A percentile compares a stretch with the other conserved stretches of the same genome.
Evolutionary conservation across 768 basidiomycete genomes (phyloP).

Genomic region (Boletellus ananas): DNA sequence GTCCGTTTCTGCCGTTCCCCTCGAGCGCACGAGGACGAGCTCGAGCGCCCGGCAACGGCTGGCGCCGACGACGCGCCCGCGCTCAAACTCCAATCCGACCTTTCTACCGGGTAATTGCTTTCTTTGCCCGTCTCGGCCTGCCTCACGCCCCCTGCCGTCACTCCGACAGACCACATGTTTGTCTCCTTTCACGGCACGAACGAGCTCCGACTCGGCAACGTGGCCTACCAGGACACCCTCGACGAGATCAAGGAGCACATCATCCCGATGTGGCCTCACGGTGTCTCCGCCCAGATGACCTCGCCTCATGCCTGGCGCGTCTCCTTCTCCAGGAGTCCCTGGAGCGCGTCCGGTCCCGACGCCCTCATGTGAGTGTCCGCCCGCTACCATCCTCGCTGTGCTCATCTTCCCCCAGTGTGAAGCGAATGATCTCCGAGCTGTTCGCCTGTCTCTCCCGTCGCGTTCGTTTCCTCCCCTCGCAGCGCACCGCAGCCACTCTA

Average conservation of each 20-base stretch:
- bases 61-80: slow-evolving; percentile 31
- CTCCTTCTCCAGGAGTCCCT: slow-evolving; percentile 64
- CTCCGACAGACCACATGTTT: slow-evolving; percentile 61
- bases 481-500: slow-evolving; percentile 9
- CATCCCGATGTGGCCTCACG: slow-evolving; percentile 65
- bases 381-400: background rate
- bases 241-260: slow-evolving; percentile 57
- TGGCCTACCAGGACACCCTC: slow-evolving; percentile 50
- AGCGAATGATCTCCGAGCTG: slow-evolving; percentile 55
- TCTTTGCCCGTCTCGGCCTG: slow-evolving; percentile 19
- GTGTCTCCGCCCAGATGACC: slow-evolving; percentile 42
- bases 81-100: slow-evolving; percentile 35
- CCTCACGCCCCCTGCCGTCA: slow-evolving; percentile 20
- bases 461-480: slow-evolving; percentile 36
- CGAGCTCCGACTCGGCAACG: slow-evolving; percentile 49
- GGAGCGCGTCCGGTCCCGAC: slow-evolving; percentile 57
- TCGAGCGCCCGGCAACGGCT: slow-evolving; percentile 35
- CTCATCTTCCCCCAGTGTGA: slow-evolving; percentile 44
- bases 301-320: slow-evolving; percentile 51
- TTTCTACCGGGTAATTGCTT: slow-evolving; percentile 28
- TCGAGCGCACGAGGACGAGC: slow-evolving; percentile 41
- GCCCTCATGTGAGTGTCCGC: slow-evolving; percentile 43
- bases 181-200: slow-evolving; percentile 63
- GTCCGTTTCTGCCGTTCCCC: slow-evolving; percentile 23
- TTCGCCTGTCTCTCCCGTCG: slow-evolving; percentile 58